Percentiles rank a stretch among this genome's conserved stretches.
phyloP scores from a whole-genome alignment of 2,329 filamentous ascomycete species.

The Xylaria sp. region DNA sequence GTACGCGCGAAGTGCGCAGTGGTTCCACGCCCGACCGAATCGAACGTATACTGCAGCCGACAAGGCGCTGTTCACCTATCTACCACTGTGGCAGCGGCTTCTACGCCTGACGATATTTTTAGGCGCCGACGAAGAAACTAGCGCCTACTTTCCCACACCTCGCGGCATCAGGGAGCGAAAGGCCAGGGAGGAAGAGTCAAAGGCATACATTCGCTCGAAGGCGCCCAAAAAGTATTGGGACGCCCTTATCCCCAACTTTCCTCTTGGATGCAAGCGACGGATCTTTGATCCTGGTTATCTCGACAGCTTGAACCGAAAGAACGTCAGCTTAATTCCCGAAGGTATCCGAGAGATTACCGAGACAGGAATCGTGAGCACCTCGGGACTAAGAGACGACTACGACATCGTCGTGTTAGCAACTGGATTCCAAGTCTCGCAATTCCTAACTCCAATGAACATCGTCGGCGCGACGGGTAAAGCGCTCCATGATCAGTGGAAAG shows the following conservation, averaged over 20 bases:
- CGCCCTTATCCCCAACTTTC: conserved; percentile 48
- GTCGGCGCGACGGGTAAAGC: conserved; percentile 39
- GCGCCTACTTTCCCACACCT: conserved; percentile 23
- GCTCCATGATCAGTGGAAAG: conserved; percentile 45
- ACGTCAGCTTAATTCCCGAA: conserved; percentile 47
- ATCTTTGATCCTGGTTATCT: conserved; percentile 52
- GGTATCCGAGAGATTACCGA: conserved; percentile 43
- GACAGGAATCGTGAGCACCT: conserved; percentile 42
- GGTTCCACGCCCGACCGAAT: conserved; percentile 44
- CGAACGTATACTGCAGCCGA: conserved; percentile 28
- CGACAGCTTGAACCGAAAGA: conserved; percentile 43
- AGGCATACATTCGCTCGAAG: conserved; percentile 44
- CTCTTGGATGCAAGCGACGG: conserved; percentile 51
- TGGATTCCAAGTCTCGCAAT: conserved; percentile 43
- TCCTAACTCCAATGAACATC: conserved; percentile 46
- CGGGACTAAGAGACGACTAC: conserved; percentile 38
- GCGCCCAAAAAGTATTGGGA: conserved; percentile 47
- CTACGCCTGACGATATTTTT: conserved; percentile 39
- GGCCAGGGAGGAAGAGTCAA: conserved; percentile 28
- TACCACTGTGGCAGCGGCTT: conserved; percentile 40
- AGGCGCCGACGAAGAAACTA: conserved; percentile 41
- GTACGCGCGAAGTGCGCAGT: conserved; percentile 44
- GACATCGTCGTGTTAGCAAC: conserved; percentile 47
- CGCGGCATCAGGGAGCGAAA: conserved; percentile 29
- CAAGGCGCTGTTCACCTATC: conserved; percentile 41